Evolutionary conservation across 257 asterid species (phyloP).

Genomic region (Solanum sejunctum): DNA sequence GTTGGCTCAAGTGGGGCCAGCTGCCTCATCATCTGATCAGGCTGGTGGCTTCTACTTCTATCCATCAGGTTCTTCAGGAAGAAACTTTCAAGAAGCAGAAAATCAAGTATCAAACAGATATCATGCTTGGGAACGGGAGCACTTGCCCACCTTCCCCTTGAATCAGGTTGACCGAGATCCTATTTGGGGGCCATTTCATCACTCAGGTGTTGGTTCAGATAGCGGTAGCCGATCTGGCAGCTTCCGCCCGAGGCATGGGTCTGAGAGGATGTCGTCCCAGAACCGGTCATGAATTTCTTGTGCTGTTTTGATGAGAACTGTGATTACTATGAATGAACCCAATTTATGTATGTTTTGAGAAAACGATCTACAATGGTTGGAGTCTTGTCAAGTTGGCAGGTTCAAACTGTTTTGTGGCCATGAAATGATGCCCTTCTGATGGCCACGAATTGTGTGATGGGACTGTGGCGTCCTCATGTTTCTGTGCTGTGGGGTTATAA

Average conservation of each 20-base stretch:
- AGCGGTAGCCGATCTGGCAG: conserved; percentile 26
- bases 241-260: conserved; percentile 60
- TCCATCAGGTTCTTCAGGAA: conserved; percentile 45
- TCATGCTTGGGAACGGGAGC: conserved; percentile 55
- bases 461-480: conserved; percentile 21
- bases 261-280: conserved; percentile 70
- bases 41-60: conserved; percentile 45
- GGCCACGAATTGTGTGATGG: conserved; percentile 35
- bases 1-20: conserved; percentile 34
- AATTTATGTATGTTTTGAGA: conserved; percentile 20
- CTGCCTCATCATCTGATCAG: conserved; percentile 51
- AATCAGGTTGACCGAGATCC: conserved; percentile 46
- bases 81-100: conserved; percentile 51
- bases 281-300: conserved; percentile 34
- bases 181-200: conserved; percentile 61
- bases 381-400: conserved; percentile 15
- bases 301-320: conserved; percentile 18
- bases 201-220: conserved; percentile 28
- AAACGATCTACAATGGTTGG: conserved; percentile 23
- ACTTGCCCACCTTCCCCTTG: conserved; percentile 23
- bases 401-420: conserved; percentile 24
- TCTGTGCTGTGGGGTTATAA: conserved; percentile 15
- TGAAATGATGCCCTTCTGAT: conserved; percentile 14
- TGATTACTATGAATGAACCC: conserved; percentile 29
- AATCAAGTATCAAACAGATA: conserved; percentile 24